Conservation (phyloP, 108 stramenopile genomes). For the Cyclotella sp. region DNA sequence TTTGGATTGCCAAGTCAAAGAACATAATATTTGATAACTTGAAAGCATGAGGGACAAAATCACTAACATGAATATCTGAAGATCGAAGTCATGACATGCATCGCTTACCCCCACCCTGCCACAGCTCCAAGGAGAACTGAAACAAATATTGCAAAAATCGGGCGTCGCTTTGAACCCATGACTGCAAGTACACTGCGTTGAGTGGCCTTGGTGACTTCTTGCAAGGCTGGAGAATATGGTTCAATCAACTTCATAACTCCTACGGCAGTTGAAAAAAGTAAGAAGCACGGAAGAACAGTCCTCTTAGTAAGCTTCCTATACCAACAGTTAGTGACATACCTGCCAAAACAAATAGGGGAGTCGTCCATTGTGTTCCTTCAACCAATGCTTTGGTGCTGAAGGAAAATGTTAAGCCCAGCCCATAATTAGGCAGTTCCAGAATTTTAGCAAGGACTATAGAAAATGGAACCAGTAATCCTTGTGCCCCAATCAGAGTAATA, state of each 20-base stretch:
- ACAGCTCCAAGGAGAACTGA: slow-evolving; percentile 68
- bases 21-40: not conserved
- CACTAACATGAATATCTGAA: not conserved
- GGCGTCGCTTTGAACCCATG: slow-evolving; percentile 68
- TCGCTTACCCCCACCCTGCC: slow-evolving; percentile 70
- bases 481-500: slow-evolving; percentile 64
- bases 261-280: not conserved
- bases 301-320: not conserved
- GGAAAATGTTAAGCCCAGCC: slow-evolving; percentile 64
- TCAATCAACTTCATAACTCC: slow-evolving; percentile 60
- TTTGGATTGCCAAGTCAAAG: not conserved
- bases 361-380: slow-evolving; percentile 57
- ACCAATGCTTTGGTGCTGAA: slow-evolving; percentile 29
- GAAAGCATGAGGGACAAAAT: not conserved
- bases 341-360: slow-evolving; percentile 67
- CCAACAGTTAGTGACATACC: not conserved
- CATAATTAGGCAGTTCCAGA: slow-evolving; percentile 62
- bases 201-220: slow-evolving; percentile 79
- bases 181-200: slow-evolving; percentile 76
- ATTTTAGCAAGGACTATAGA: slow-evolving; percentile 49
- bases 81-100: not conserved
- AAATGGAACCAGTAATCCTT: slow-evolving; percentile 64
- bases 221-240: slow-evolving; percentile 65
- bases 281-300: not conserved
- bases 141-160: slow-evolving; percentile 50